Percentiles rank a stretch among this genome's conserved stretches.
phyloP scores from a whole-genome alignment of 305 asterid species.

The Fraxinus platypoda region DNA sequence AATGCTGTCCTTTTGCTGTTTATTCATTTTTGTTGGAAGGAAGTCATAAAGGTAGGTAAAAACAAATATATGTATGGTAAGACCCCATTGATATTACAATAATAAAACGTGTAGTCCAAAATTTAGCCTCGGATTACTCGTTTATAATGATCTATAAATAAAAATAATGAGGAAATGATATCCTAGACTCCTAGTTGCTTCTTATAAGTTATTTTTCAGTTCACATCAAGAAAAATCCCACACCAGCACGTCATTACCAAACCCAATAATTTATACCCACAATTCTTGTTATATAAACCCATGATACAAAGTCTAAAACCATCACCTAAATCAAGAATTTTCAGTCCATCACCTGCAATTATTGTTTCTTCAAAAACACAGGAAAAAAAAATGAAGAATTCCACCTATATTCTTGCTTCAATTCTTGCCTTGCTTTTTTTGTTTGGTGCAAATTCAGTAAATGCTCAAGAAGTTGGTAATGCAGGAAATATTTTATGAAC shows the following conservation, averaged over 20 bases:
- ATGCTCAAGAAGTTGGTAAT: slow-evolving; percentile 48
- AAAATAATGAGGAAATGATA: too few relatives aligned
- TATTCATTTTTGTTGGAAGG: background rate
- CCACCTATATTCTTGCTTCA: slow-evolving; percentile 5
- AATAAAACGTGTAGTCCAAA: background rate
- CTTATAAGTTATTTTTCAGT: background rate
- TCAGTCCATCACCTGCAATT: background rate
- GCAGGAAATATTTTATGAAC: background rate
- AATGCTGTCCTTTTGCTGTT: background rate
- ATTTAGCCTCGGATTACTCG: too few relatives aligned
- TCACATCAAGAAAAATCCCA: background rate
- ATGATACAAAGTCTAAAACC: background rate
- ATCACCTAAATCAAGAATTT: background rate
- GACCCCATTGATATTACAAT: background rate
- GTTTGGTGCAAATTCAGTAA: slow-evolving; percentile 23
- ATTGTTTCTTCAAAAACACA: background rate
- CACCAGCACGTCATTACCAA: background rate
- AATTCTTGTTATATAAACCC: slow-evolving; percentile 10
- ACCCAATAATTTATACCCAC: background rate
- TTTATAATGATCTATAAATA: too few relatives aligned
- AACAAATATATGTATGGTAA: background rate
- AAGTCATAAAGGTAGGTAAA: background rate
- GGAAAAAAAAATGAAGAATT: background rate
- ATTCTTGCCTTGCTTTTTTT: slow-evolving; percentile 26
- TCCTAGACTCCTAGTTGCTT: background rate